These are phyloP conservation scores for Quercus dentata DNA, from an alignment of 306 rosid genomes.

Conservation along the genomic window DNA sequence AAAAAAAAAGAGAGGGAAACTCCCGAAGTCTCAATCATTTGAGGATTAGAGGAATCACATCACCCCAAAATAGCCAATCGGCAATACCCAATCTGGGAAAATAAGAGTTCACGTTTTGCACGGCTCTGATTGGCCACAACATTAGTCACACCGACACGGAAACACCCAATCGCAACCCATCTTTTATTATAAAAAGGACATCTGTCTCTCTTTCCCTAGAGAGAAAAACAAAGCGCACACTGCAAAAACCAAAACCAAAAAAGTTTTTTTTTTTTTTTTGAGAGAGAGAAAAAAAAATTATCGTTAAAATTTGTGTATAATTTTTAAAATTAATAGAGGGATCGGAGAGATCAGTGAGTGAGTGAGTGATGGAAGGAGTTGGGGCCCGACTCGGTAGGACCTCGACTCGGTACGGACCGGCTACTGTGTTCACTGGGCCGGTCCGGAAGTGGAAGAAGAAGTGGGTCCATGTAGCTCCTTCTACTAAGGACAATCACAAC, in stretches of 20 bases:
- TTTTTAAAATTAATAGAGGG: slow-evolving; percentile 1
- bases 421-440: slow-evolving; percentile 94
- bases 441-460: slow-evolving; percentile 99
- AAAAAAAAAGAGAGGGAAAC: neutral
- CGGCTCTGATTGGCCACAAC: slow-evolving; percentile 30
- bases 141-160: neutral
- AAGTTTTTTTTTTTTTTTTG: neutral
- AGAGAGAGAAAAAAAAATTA: slow-evolving; percentile 2
- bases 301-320: neutral
- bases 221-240: neutral
- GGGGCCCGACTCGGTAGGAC: slow-evolving; percentile 98
- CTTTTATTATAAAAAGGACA: neutral
- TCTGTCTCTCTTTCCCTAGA: neutral
- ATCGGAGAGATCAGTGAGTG: slow-evolving; percentile 53
- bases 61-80: neutral
- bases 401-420: slow-evolving; percentile 94
- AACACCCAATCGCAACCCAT: slow-evolving; percentile 10
- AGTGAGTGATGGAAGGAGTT: slow-evolving; percentile 74
- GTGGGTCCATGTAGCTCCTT: slow-evolving; percentile 83
- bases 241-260: slow-evolving; percentile 9
- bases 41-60: neutral
- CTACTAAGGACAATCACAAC: slow-evolving; percentile 31
- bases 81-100: neutral
- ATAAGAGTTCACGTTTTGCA: neutral
- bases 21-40: neutral